Evolutionary conservation across 78 protist genomes (phyloP).

Genomic region (Pigoraptor vietnamica): DNA sequence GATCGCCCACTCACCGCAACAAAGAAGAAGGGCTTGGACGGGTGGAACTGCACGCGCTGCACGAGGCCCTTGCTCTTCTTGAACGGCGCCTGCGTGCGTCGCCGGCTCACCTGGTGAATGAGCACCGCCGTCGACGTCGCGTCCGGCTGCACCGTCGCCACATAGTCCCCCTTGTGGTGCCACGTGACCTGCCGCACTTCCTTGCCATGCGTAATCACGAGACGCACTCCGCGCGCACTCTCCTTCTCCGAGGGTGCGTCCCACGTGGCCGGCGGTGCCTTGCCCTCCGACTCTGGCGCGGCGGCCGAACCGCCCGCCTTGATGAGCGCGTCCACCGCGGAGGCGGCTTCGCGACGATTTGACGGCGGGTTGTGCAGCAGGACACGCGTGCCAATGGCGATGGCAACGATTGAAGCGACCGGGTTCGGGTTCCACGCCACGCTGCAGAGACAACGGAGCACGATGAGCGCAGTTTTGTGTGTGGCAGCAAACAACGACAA

Average conservation of each 20-base stretch:
- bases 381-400: slow-evolving; percentile 19
- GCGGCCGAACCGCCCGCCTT: neutral
- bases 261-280: neutral
- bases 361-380: neutral
- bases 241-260: neutral
- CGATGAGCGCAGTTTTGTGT: too few relatives aligned
- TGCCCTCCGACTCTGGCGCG: neutral
- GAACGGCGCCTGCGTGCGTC: slow-evolving; percentile 50
- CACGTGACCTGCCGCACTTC: slow-evolving; percentile 53
- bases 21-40: slow-evolving; percentile 87
- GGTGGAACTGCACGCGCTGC: slow-evolving; percentile 80
- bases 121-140: slow-evolving; percentile 22
- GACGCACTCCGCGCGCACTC: neutral
- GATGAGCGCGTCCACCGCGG: neutral
- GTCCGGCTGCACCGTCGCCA: slow-evolving; percentile 73
- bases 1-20: slow-evolving; percentile 51
- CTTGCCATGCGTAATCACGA: neutral
- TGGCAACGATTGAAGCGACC: slow-evolving; percentile 50
- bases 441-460: too few relatives aligned
- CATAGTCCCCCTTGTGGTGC: slow-evolving; percentile 93
- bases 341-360: neutral
- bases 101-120: slow-evolving; percentile 17
- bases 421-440: slow-evolving; percentile 86
- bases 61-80: slow-evolving; percentile 39
- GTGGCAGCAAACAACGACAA: too few relatives aligned